Base-by-base conservation (phyloP, 345 rosid genomes). In the Litchi chinensis region DNA sequence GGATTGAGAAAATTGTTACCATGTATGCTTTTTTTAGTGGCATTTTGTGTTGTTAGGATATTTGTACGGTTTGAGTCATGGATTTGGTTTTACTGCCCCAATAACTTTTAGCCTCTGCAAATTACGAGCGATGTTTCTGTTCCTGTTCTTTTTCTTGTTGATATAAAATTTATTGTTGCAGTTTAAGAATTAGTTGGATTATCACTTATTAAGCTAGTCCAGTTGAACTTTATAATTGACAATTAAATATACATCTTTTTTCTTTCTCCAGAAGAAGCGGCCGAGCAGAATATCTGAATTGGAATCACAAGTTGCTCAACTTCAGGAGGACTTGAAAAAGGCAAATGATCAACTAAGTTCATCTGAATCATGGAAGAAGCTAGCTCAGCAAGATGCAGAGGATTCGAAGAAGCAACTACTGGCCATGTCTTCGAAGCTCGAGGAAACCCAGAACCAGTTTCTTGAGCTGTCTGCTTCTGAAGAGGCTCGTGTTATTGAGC, bases 271-370 rank as follows among this genome's bases (percentile, higher is more conserved):
- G 99, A 97, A 89, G 87, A 97, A 94, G 88, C 91, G 97, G 19
- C 98, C 95, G 0, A 86, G 95, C 87, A 89, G 86, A 83, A 88
- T 93, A 77, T 86, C 97, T 0, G 96, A 94, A 85, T 87, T 97
- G 85, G 98, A 93, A 79, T 82, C 85, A 16, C 89, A 88, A 83
- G 85, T 92, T 77, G 81, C 86, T 10, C 93, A 90, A 73, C 96
- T 97, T 79, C 91, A 90, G 77, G 98, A 92, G 78, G 98, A 94
- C 78, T 90, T 97, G 77, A 93, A 90, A 88, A 94, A 89, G 88
- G 84, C 89, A 21, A 94, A 89, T 84, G 98, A 92, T 63, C 89
- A 94, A 84, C 82, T 92, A 32, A 83, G 57, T 67, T 79, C 85
- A 62, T 90, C 93, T 56, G 97, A 94, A 81, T 85, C 92, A 76